Evolutionary conservation across 495 filamentous ascomycete species (phyloP), one percentile per base, ranked within the genome.

Genomic region (Symbiotaphrina buchneri): DNA sequence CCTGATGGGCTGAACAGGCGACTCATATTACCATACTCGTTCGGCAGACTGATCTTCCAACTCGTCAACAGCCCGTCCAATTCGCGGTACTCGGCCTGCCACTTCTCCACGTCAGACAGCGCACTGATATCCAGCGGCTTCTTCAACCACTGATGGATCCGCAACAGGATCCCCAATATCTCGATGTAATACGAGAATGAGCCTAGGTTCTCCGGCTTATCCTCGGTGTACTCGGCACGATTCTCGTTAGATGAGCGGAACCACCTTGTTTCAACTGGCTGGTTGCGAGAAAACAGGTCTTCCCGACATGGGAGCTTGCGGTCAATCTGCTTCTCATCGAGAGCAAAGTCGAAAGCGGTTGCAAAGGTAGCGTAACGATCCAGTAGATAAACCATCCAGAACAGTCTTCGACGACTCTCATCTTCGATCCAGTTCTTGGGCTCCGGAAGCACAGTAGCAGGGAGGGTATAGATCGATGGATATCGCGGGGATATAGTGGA

Each of bases 361-460:
- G 79, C 72, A 27, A 90, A 66, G 1, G 80, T 90, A 1, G 82
- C 81, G 41, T 87, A 90, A 24, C 83, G 61, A 49, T 92, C 82
- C 21, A 92, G 59, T 18, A 90, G 46, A 42, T 87, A 92, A 18
- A 90, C 71, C 75, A 82, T 84, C 82, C 82, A 92, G 54, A 92
- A 90, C 1, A 91, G 53, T 5, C 82, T 59, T 24, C 82, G 58
- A 24, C 79, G 57, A 27, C 78, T 72, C 43, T 92, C 82, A 30
- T 91, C 80, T 46, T 92, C 82, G 35, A 85, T 74, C 54, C 78
- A 91, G 27, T 79, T 75, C 21, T 72, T 71, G 0, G 81, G 59
- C 27, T 87, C 81, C 0, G 81, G 74, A 1, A 91, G 56, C 11
- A 79, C 68, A 49, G 80, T 78, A 10, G 79, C 78, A 29, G 81